These are phyloP conservation scores for Kodamaea alishanica DNA, from an alignment of 1,139 yeast species.

Conservation along the genomic window DNA sequence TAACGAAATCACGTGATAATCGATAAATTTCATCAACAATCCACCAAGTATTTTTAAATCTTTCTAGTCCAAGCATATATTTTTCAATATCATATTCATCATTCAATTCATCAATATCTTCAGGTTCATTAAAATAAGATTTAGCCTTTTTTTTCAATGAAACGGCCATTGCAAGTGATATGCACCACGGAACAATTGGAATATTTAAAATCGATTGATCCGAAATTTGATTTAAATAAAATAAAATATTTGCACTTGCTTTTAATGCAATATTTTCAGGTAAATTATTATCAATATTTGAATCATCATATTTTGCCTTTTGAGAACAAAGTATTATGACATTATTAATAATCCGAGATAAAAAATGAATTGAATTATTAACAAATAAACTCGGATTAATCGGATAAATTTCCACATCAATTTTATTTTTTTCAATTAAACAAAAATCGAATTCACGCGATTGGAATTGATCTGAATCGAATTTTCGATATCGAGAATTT, in stretches of 20 bases:
- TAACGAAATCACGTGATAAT: conserved; percentile 22
- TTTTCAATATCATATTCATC: conserved; percentile 14
- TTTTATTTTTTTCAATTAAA: conserved; percentile 16
- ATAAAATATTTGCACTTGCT: conserved; percentile 28
- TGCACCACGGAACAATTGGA: conserved; percentile 30
- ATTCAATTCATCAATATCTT: conserved; percentile 1
- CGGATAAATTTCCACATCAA: conserved; percentile 3
- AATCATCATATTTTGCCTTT: conserved; percentile 27
- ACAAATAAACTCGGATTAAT: conserved; percentile 12
- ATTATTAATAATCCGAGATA: conserved; percentile 28
- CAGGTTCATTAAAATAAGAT: conserved; percentile 6
- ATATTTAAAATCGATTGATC: conserved; percentile 21
- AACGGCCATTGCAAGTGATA: conserved; percentile 21
- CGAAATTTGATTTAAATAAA: conserved; percentile 21
- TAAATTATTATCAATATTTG: conserved; percentile 19
- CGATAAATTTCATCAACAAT: conserved; percentile 29
- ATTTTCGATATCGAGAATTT: conserved; percentile 16
- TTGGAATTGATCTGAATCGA: conserved; percentile 27
- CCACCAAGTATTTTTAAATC: conserved; percentile 26
- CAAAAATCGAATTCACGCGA: conserved; percentile 26
- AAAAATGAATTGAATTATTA: conserved; percentile 20
- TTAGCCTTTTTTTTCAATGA: conserved; percentile 16
- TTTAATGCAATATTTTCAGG: conserved; percentile 22
- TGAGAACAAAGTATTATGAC: conserved; percentile 25
- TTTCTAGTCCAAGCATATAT: conserved; percentile 20